These are phyloP conservation scores for Anthoceros angustus DNA, from an alignment of 225 moss, liverwort and hornwort species.

Conservation along the genomic window DNA sequence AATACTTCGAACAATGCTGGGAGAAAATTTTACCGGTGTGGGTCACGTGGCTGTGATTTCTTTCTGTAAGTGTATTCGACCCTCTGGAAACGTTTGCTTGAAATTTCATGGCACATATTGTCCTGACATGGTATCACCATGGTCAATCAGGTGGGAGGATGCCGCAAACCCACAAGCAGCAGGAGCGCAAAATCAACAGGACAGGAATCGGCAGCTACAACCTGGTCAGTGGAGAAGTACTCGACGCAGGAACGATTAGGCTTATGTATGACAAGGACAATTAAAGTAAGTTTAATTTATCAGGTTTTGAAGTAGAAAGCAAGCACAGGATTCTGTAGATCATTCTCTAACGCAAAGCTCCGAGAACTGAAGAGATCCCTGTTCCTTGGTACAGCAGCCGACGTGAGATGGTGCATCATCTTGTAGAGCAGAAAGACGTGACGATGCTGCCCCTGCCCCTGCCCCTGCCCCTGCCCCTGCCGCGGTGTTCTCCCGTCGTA, in stretches of 20 bases:
- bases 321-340: neutral
- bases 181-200: neutral
- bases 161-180: conserved; percentile 18
- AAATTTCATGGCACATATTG: neutral
- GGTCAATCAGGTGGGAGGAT: conserved; percentile 41
- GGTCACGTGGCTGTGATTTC: conserved; percentile 54
- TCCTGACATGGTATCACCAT: neutral
- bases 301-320: neutral
- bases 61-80: conserved; percentile 42
- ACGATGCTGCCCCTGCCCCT: neutral
- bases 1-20: conserved; percentile 86
- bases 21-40: conserved; percentile 67
- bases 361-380: neutral
- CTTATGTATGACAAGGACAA: too few relatives aligned
- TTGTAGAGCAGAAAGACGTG: neutral
- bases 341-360: neutral
- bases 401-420: neutral
- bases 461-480: neutral
- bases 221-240: neutral
- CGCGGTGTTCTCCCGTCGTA: neutral
- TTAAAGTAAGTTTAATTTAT: neutral
- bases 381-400: neutral
- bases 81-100: neutral
- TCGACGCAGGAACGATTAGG: too few relatives aligned
- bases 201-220: neutral